These are phyloP conservation scores for Crithidia expoeki DNA, from an alignment of 208 protist species.

Conservation along the genomic window DNA sequence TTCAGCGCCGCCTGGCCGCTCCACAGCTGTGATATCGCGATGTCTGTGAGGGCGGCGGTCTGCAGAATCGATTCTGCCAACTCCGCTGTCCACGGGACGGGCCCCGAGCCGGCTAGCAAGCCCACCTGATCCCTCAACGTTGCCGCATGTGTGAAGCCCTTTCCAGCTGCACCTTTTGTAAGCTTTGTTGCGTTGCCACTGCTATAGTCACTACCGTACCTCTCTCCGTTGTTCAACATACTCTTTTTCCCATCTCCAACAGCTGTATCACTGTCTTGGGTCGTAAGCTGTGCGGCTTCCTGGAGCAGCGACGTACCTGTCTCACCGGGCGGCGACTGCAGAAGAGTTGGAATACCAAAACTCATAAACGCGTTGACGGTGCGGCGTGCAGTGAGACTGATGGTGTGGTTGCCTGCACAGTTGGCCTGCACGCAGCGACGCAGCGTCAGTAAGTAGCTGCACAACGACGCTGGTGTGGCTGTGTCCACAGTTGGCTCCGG, in stretches of 20 bases:
- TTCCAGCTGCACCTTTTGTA: no score
- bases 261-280: no score
- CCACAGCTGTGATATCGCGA: neutral
- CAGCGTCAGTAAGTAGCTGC: conserved; percentile 19
- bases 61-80: conserved; percentile 26
- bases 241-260: no score
- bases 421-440: neutral
- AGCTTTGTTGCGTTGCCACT: no score
- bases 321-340: neutral
- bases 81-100: conserved; percentile 24
- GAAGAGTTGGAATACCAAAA: neutral
- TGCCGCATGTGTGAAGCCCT: neutral
- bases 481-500: neutral
- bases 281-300: no score
- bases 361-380: neutral
- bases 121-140: neutral
- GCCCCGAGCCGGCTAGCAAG: neutral
- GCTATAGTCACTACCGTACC: no score
- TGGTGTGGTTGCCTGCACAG: neutral
- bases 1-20: conserved; percentile 3
- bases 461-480: conserved; percentile 14
- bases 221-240: no score
- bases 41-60: neutral
- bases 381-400: neutral
- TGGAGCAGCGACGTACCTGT: no score